A percentile compares a stretch with the other conserved stretches of the same genome.
Evolutionary conservation across 2,329 filamentous ascomycete genomes (phyloP).

Genomic region (Zasmidium angulare): DNA sequence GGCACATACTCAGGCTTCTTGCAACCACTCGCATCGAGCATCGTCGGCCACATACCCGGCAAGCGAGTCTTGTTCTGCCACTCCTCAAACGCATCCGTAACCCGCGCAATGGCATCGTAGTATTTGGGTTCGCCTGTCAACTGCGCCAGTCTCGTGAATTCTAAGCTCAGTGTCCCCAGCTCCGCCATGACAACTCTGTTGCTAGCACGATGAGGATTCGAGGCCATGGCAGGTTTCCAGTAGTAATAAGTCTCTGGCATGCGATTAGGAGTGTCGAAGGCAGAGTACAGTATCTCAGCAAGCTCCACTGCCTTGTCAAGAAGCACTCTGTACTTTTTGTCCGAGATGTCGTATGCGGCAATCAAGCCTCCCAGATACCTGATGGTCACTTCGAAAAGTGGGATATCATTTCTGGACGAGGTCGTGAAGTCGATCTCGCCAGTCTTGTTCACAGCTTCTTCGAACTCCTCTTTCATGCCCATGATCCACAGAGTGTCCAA

Average conservation of each 20-base stretch:
- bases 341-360: constrained; percentile 80
- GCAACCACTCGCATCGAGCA: constrained; percentile 77
- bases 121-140: constrained; percentile 78
- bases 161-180: constrained; percentile 76
- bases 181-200: constrained; percentile 62
- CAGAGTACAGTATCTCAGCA: constrained; percentile 75
- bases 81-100: constrained; percentile 75
- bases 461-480: constrained; percentile 74
- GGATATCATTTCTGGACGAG: constrained; percentile 66
- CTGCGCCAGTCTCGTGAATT: constrained; percentile 87
- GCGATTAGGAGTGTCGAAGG: constrained; percentile 89
- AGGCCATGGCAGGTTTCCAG: constrained; percentile 68
- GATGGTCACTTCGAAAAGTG: constrained; percentile 91
- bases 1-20: constrained; percentile 45
- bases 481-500: constrained; percentile 88
- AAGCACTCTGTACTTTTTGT: constrained; percentile 63
- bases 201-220: constrained; percentile 63
- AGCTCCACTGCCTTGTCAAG: constrained; percentile 77
- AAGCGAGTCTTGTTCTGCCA: constrained; percentile 70
- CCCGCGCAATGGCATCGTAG: constrained; percentile 84
- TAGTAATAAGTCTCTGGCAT: constrained; percentile 83
- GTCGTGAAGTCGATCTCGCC: constrained; percentile 80
- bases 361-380: constrained; percentile 85
- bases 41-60: constrained; percentile 77
- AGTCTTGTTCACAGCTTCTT: constrained; percentile 70